Base-by-base conservation (phyloP, 768 basidiomycete genomes). In the Kwoniella mangroviensis region DNA sequence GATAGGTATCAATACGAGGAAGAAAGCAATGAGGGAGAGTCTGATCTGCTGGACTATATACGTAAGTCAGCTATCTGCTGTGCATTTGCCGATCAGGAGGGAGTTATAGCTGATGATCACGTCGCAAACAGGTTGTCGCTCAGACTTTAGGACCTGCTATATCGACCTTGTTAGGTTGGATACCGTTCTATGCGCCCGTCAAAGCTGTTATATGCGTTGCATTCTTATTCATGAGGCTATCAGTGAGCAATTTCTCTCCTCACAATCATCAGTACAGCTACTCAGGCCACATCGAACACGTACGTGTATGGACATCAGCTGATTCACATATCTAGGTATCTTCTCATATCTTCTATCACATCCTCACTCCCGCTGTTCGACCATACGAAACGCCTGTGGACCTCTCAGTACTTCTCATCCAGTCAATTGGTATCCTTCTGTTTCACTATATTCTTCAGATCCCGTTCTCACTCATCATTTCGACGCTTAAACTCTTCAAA, bases 381-480 rank as follows among this genome's bases (percentile, higher is more conserved):
- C 43, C 59, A 63, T 80, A 80, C 67, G 73, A 76, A 68, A 75
- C 61, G 1, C 74, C 79, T 26, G 72, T 80, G 56, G 79, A 80
- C 51, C 75, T 80, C 40, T 66, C 73, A 10, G 19, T 76, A 12
- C 70, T 75, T 10, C 73, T 80, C 22, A 26, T 80, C 28, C 61
- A 73, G 6, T 75, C 76, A 0, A 24, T 76, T 24, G 24, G 55
- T 9, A 54, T 61, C 21, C 45, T 80, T 1, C 17, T 75, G 6
- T 41, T 68, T 4, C 68, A 73, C 63, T 76, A 74, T 55, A n/a
- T 22, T 19, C 28, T 72, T n/a, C 56, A 68, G 42, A 49, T 68
- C 2, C 71, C 71, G 12, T 5, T 65, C 26, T 45, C 15, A 2
- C 28, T 67, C 5, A 11, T 63, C 7, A 41, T 65, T 26, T 12